Base-by-base conservation (phyloP, 2,329 filamentous ascomycete genomes). In the Paraphaeosphaeria sporulosa region DNA sequence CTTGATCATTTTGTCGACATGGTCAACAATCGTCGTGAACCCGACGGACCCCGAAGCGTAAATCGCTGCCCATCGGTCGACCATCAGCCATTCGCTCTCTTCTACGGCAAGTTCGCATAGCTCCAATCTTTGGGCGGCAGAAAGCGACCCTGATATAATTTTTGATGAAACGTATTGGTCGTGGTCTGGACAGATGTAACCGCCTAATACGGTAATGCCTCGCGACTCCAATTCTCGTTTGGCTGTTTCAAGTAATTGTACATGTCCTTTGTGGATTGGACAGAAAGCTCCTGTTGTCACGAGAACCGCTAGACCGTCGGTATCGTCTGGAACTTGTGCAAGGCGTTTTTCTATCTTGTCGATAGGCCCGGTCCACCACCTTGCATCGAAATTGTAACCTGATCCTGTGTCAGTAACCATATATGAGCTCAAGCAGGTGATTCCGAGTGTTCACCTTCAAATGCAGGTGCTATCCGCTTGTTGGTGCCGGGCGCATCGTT, bases 1-100 rank as follows among this genome's bases (percentile, higher is more conserved):
- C 9, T 50, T 50, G 47, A 50, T 19, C 47, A 50, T 50, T 10
- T 50, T 50, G 15, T 50, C 47, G 30, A 50, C 38, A n/a, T 50
- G 47, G 30, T 19, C 21, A 21, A 50, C 27, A 10, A 50, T 50
- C 1, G 47, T 50, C 4, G 47, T 50, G 9, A 50, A 50, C 10
- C 30, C 19, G 30, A 50, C 47, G 1, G 47, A 9, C n/a, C 17
- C 17, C 19, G 47, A 38, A 34, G 47, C 47, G 30, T 50, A 50
- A 8, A 50, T 50, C 30, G 47, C 47, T 21, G 47, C 47, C 47
- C 47, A 50, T 34, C 47, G 47, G n/a, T 50, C 47, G 17, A 50
- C 47, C 47, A 50, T 50, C 2, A 50, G 47, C 47, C 47, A 50
- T 17, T 50, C 47, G 17, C 30, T 50, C 1, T 50, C 47, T 23